These are phyloP conservation scores for Lathyrus aphaca DNA, from an alignment of 306 rosid genomes.

Conservation along the genomic window DNA sequence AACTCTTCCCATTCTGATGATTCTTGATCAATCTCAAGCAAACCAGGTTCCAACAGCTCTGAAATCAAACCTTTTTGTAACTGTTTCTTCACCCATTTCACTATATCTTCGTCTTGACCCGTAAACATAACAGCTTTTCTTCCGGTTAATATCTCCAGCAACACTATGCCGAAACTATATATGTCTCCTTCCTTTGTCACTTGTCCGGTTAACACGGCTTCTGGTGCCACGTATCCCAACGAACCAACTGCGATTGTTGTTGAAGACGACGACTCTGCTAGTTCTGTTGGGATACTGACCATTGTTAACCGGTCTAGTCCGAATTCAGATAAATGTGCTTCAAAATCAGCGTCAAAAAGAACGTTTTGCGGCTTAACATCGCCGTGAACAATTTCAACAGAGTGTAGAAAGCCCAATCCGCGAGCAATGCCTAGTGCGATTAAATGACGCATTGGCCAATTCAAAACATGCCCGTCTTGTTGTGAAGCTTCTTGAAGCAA, in stretches of 20 bases:
- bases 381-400: conserved; percentile 65
- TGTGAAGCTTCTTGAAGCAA: conserved; percentile 86
- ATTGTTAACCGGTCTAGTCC: conserved; percentile 66
- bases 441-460: conserved; percentile 96
- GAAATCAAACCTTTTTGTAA: conserved; percentile 70
- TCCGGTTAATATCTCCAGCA: conserved; percentile 80
- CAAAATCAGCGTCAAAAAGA: conserved; percentile 86
- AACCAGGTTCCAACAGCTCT: conserved; percentile 76
- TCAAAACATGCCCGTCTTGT: conserved; percentile 86
- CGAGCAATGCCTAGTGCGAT: conserved; percentile 85
- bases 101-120: conserved; percentile 70
- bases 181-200: conserved; percentile 75
- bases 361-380: conserved; percentile 83
- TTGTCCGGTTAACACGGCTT: conserved; percentile 63
- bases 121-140: conserved; percentile 79
- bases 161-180: conserved; percentile 75
- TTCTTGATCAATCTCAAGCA: conserved; percentile 83
- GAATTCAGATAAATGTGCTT: conserved; percentile 83
- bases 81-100: conserved; percentile 85
- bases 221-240: conserved; percentile 75
- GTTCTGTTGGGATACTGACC: conserved; percentile 51
- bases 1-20: conserved; percentile 93
- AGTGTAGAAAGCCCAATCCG: conserved; percentile 72
- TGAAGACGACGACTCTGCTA: conserved; percentile 53
- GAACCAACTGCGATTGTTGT: conserved; percentile 59